phyloP scores from a whole-genome alignment of 176 grass and related monocot species.

The Oryza rufipogon region DNA sequence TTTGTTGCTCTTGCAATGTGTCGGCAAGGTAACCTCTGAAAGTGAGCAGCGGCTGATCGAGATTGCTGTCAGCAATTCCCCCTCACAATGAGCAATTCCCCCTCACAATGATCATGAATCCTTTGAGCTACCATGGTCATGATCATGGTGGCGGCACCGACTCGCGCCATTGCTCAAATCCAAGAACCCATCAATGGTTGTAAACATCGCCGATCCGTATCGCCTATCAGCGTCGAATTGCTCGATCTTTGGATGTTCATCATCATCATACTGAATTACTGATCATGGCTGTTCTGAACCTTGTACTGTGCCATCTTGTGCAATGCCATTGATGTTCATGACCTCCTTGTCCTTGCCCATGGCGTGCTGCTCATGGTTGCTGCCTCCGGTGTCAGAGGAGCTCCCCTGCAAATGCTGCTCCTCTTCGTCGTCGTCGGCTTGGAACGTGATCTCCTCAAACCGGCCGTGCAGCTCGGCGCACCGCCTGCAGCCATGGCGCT shows the following conservation, averaged over 20 bases:
- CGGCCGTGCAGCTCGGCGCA: slow-evolving; percentile 58
- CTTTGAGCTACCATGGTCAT: background rate
- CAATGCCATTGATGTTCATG: slow-evolving; percentile 6
- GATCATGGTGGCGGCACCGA: slow-evolving; percentile 3
- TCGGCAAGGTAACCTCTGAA: background rate
- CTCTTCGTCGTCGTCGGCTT: slow-evolving; percentile 41
- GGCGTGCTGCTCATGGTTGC: background rate
- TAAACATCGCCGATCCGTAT: background rate
- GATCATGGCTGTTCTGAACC: slow-evolving; percentile 3
- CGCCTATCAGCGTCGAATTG: slow-evolving; percentile 25
- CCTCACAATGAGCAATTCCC: slow-evolving; percentile 1
- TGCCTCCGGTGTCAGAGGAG: slow-evolving; percentile 22
- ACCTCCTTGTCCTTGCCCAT: slow-evolving; percentile 16
- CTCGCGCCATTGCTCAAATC: background rate
- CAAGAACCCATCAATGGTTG: background rate
- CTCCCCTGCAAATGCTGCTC: slow-evolving; percentile 27
- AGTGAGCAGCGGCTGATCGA: background rate
- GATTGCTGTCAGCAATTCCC: background rate
- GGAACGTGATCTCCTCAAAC: slow-evolving; percentile 84
- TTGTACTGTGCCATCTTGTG: background rate
- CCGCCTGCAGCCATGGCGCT: slow-evolving; percentile 27
- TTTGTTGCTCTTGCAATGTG: slow-evolving; percentile 23
- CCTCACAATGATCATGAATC: background rate
- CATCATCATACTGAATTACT: too few relatives aligned
- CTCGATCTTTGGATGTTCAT: slow-evolving; percentile 27